A percentile compares a stretch with the other conserved stretches of the same genome.
These are phyloP conservation scores for Diaporthe amygdali DNA, from an alignment of 2,329 filamentous ascomycete genomes.

Conservation along the genomic window DNA sequence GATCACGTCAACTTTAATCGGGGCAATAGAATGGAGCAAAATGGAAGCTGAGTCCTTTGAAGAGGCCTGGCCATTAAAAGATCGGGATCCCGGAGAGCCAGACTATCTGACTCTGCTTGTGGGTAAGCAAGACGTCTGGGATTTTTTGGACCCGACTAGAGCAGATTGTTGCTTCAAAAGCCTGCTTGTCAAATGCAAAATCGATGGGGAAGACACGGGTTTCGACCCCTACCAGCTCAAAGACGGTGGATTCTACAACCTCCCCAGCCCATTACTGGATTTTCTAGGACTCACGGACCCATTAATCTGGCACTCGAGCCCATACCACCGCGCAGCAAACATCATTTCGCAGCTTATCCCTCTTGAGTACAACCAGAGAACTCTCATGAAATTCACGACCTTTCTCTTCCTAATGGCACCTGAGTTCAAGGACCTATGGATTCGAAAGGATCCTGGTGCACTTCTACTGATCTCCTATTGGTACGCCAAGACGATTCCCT, in stretches of 20 bases:
- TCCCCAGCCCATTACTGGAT: slow-evolving; percentile 39
- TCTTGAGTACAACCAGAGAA: slow-evolving; percentile 42
- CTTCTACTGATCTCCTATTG: slow-evolving; percentile 62
- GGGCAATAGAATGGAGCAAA: slow-evolving; percentile 49
- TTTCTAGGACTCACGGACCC: slow-evolving; percentile 33
- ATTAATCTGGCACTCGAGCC: slow-evolving; percentile 31
- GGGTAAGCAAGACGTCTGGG: slow-evolving; percentile 60
- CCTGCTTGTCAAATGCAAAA: slow-evolving; percentile 26
- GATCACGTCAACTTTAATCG: slow-evolving; percentile 52
- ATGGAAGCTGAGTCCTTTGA: slow-evolving; percentile 46
- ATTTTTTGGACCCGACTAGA: slow-evolving; percentile 52
- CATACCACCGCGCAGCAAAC: slow-evolving; percentile 40
- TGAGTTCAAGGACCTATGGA: slow-evolving; percentile 49
- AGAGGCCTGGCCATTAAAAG: slow-evolving; percentile 61
- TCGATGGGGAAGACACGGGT: neutral
- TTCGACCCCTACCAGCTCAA: slow-evolving; percentile 27
- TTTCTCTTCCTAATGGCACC: slow-evolving; percentile 52
- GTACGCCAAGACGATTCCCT: slow-evolving; percentile 53
- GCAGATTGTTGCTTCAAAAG: slow-evolving; percentile 16
- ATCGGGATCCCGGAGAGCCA: slow-evolving; percentile 48
- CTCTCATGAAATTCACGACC: slow-evolving; percentile 48
- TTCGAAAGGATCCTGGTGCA: slow-evolving; percentile 56
- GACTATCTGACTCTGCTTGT: slow-evolving; percentile 64
- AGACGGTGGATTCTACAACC: slow-evolving; percentile 24
- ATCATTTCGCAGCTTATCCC: slow-evolving; percentile 44